phyloP scores from a whole-genome alignment of 148 eudicot species.

The Polygonum aviculare region DNA sequence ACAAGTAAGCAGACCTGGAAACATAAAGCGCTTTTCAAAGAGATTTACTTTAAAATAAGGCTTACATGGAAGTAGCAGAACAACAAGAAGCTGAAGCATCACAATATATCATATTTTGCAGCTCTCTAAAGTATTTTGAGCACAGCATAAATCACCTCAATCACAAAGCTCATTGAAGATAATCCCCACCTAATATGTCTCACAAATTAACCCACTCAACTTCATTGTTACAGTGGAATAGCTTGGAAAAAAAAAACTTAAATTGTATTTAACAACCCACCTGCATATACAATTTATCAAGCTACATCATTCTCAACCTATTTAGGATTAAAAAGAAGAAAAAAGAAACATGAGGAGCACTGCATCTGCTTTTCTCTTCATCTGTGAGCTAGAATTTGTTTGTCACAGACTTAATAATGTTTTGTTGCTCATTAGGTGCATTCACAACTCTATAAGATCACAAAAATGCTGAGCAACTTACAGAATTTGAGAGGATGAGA shows the following conservation, averaged over 20 bases:
- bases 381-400: not conserved
- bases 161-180: not conserved
- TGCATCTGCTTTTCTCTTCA: not conserved
- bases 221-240: not conserved
- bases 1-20: constrained; percentile 91
- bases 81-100: not conserved
- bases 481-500: constrained; percentile 94
- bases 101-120: not conserved
- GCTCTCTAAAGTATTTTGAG: not conserved
- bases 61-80: not conserved
- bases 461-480: constrained; percentile 22
- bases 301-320: not conserved
- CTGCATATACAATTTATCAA: not conserved
- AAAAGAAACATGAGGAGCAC: not conserved
- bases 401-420: not conserved
- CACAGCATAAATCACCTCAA: not conserved
- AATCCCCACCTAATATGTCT: not conserved
- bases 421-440: not conserved
- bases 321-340: not conserved
- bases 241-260: not conserved
- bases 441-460: not conserved
- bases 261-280: not conserved
- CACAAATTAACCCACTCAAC: not conserved
- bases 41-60: not conserved
- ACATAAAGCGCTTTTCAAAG: not conserved